Percentiles rank a stretch among this genome's conserved stretches.
Conservation (phyloP, 176 grass and related monocot species). For the Oryza meridionalis region DNA sequence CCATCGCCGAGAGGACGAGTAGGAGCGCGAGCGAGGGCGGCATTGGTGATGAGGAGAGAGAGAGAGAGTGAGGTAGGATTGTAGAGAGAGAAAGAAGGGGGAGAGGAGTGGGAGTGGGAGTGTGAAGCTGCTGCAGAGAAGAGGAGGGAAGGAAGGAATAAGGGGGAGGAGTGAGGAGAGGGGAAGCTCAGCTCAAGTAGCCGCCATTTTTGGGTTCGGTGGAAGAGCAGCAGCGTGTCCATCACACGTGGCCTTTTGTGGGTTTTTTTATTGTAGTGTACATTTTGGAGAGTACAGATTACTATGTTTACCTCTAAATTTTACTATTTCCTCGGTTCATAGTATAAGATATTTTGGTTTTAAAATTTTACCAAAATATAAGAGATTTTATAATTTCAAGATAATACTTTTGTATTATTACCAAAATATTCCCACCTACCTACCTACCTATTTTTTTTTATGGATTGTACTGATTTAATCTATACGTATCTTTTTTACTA, state of each 20-base stretch:
- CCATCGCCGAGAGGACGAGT: background rate
- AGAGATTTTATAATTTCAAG: too few species aligned
- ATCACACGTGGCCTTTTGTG: slow-evolving; percentile 27
- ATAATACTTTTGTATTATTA: too few species aligned
- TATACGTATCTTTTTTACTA: too few species aligned
- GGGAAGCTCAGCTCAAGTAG: background rate
- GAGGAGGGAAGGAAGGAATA: slow-evolving; percentile 5
- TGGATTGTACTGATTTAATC: too few species aligned
- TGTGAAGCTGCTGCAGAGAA: slow-evolving; percentile 3
- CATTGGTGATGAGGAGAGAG: background rate
- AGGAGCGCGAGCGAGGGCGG: background rate
- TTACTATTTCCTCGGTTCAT: too few species aligned
- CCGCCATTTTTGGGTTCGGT: slow-evolving; percentile 36
- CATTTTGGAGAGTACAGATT: background rate
- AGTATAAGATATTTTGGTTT: too few species aligned
- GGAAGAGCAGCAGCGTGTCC: background rate
- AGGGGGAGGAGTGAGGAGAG: background rate
- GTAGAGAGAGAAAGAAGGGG: background rate
- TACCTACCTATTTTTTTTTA: too few species aligned
- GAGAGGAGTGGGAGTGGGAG: background rate
- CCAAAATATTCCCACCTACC: too few species aligned
- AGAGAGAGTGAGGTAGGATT: background rate
- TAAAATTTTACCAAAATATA: too few species aligned
- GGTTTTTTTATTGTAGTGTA: background rate
- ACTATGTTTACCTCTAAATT: too few species aligned